A percentile compares a stretch with the other conserved stretches of the same genome.
Conservation (phyloP, 352 stramenopile genomes). For the Phytophthora tubulina region DNA sequence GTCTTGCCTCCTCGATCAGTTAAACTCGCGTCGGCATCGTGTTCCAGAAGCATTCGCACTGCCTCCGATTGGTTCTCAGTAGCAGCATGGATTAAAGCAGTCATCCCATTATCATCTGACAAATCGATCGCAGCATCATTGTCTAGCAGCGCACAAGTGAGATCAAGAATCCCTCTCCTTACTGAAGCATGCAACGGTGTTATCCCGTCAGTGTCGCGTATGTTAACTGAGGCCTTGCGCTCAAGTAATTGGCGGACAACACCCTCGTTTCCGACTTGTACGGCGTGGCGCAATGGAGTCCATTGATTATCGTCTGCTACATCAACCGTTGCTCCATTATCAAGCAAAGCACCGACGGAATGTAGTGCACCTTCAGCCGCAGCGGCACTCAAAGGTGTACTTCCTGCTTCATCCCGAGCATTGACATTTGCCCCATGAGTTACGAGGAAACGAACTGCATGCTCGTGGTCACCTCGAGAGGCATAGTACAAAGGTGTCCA, state of each 20-base stretch:
- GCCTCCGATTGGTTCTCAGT: not conserved
- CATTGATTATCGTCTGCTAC: not conserved
- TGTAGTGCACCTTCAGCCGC: not conserved
- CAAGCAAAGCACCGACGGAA: not conserved
- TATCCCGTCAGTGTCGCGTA: not conserved
- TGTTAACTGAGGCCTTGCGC: not conserved
- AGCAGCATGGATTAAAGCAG: not conserved
- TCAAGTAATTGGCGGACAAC: not conserved
- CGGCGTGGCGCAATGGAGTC: conserved; percentile 3
- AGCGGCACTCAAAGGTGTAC: not conserved
- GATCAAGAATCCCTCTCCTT: not conserved
- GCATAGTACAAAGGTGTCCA: not conserved
- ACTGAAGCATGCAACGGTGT: not conserved
- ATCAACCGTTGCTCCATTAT: not conserved
- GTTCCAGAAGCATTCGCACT: not conserved
- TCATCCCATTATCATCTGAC: not conserved
- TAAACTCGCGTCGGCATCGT: not conserved
- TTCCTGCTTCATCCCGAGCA: not conserved
- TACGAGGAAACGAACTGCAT: not conserved
- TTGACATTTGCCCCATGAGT: not conserved
- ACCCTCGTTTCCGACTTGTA: not conserved
- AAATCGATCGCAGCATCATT: conserved; percentile 1
- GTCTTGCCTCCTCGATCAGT: not conserved
- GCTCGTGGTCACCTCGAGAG: not conserved
- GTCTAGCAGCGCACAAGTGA: not conserved